Evolutionary conservation across 2,329 filamentous ascomycete genomes (phyloP).

Genomic region (Pyricularia sp.): DNA sequence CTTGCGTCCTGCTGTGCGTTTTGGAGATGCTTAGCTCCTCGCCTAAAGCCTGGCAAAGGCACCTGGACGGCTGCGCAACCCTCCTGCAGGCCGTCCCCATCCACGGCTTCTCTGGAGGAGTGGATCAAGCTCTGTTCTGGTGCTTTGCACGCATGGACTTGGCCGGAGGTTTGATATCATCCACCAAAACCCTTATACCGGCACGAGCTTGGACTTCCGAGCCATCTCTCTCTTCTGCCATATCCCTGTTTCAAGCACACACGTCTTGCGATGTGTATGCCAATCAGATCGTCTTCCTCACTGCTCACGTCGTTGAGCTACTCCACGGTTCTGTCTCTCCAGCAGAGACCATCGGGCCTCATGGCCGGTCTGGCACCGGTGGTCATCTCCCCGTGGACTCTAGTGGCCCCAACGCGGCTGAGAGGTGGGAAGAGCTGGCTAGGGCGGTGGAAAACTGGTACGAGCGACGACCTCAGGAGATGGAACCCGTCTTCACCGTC

Average conservation of each 20-base stretch:
- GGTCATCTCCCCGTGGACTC: background rate
- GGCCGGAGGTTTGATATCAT: conserved; percentile 41
- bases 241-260: background rate
- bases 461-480: background rate
- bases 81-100: background rate
- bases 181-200: conserved; percentile 28
- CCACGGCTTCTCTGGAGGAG: conserved; percentile 11
- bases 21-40: background rate
- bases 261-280: background rate
- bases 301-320: background rate
- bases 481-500: background rate
- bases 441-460: background rate
- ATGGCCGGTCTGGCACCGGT: too few relatives aligned
- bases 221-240: background rate
- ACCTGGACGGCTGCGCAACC: background rate
- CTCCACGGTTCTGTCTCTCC: background rate
- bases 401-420: too few relatives aligned
- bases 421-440: background rate
- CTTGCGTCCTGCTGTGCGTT: background rate
- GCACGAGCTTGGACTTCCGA: background rate
- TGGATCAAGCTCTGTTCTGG: conserved; percentile 43
- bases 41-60: background rate
- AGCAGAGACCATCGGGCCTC: background rate
- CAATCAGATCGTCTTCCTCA: background rate
- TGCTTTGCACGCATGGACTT: conserved; percentile 46